Base-by-base conservation (phyloP, 306 rosid species). In the Cicer yamashitae region DNA sequence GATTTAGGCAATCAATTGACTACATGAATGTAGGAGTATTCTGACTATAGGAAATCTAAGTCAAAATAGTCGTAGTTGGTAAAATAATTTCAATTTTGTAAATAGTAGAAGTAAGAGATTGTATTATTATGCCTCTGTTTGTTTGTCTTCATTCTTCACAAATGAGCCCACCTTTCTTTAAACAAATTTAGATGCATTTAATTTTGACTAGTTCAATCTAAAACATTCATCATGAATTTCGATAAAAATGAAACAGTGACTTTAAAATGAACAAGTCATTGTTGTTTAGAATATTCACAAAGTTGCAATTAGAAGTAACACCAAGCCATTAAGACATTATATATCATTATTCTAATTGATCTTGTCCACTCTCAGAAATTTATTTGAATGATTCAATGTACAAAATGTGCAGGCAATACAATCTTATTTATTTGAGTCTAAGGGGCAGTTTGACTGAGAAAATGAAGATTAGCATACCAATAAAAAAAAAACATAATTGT, bases 391-490 rank as follows among this genome's bases (percentile, higher is more conserved):
- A 17, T 68, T 80, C 67, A 67, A 38, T 15, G 17, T 18, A 59
- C 40, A 66, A 30, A 30, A 14, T 67, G 30, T 65, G 65, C 8
- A 20, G 45, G 34, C 59, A 25, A 39, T 34, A 48, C 34, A 72
- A 67, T 51, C 41, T 8, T 59, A 58, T 7, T 30, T 30, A 61
- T 12, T 43, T 41, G 11, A 43, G 66, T 58, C 15, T 51, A 7
- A 15, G 56, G 69, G 10, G 13, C 11, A 39, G 46, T 79, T 72
- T 80, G 84, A 77, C 77, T 25, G 40, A 13, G 20, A 61, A 79
- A 83, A 63, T 70, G 62, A 77, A 81, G 5, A 81, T 77, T 57
- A 62, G 75, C 8, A 53, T 71, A 11, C 77, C 43, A 51, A 12
- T 1, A 62, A 59, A 66, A 53, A 66, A 53, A 51, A 14, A 51